Evolutionary conservation across 257 asterid genomes (phyloP), one percentile per base, ranked within the genome.

Genomic region (Nicotiana otophora): DNA sequence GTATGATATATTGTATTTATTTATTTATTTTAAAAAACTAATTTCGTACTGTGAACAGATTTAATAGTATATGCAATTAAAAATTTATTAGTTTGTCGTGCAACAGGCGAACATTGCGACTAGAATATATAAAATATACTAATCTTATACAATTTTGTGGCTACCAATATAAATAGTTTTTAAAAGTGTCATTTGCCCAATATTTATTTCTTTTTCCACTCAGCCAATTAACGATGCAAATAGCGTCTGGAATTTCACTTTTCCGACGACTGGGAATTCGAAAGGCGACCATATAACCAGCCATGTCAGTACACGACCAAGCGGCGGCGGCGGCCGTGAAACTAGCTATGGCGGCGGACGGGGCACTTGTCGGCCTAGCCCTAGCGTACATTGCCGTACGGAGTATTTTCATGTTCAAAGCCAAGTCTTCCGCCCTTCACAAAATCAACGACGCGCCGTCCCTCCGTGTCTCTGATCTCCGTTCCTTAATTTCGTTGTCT

Each of bases 251-350:
- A 58, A 58, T 6, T 19, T 19, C 64, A 19, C 3, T 4, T 58
- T 19, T 58, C 12, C 64, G 26, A 58, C 64, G 64, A 58, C 64
- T 11, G 28, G 26, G 34, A 67, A 67, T 15, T 10, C 9, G 28
- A 67, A 28, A 65, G 19, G 1, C 17, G 12, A 51, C 79, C 51
- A 9, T 42, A 42, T 42, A 11, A 42, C 51, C 51, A 42, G 51
- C 12, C 34, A 95, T 95, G 99, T 90, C 99, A 80, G 81, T 88
- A 16, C 92, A 88, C 90, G 97, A 95, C 84, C 97, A 94, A 60
- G 98, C 97, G 28, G 88, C 86, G 26, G 88, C 86, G 70, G 93
- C 89, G 42, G 95, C 93, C 78, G 84, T 86, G 75, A 93, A 89
- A 81, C 82, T 94, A 31, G 87, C 91, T 9, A 81, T 88, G 78